A percentile compares a stretch with the other conserved stretches of the same genome.
These are phyloP conservation scores for Domatiomyces catenatus DNA, from an alignment of 2,329 filamentous ascomycete genomes.

Conservation along the genomic window DNA sequence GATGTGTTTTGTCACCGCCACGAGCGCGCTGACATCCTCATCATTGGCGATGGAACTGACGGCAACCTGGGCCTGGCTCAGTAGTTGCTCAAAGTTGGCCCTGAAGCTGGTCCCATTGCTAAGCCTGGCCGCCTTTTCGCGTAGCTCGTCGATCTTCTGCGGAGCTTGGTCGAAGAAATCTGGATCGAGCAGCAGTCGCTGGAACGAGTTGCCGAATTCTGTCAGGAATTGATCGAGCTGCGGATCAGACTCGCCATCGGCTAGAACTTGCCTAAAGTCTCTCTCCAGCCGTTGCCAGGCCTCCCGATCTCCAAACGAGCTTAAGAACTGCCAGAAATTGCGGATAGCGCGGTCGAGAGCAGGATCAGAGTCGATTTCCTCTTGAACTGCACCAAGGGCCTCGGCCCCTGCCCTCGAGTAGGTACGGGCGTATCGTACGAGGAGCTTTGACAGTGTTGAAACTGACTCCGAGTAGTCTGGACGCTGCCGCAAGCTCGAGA, in stretches of 20 bases:
- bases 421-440: slow-evolving; percentile 60
- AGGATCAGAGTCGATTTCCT: slow-evolving; percentile 57
- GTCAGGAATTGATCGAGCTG: slow-evolving; percentile 66
- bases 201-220: slow-evolving; percentile 57
- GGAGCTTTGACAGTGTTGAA: slow-evolving; percentile 56
- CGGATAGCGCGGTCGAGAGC: slow-evolving; percentile 60
- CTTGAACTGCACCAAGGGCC: slow-evolving; percentile 48
- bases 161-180: slow-evolving; percentile 67
- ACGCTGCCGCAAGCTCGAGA: slow-evolving; percentile 57
- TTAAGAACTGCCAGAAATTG: slow-evolving; percentile 68
- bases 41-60: slow-evolving; percentile 56
- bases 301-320: slow-evolving; percentile 58
- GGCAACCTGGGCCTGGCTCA: slow-evolving; percentile 54
- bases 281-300: slow-evolving; percentile 63
- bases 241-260: slow-evolving; percentile 60
- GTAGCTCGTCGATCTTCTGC: slow-evolving; percentile 46
- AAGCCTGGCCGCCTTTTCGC: slow-evolving; percentile 41
- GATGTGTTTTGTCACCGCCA: slow-evolving; percentile 52
- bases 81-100: slow-evolving; percentile 56
- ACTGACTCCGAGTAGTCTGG: slow-evolving; percentile 78
- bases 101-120: slow-evolving; percentile 52
- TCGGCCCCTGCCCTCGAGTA: slow-evolving; percentile 63
- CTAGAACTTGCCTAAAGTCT: slow-evolving; percentile 53
- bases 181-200: slow-evolving; percentile 72
- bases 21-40: slow-evolving; percentile 52